A percentile compares a stretch with the other conserved stretches of the same genome.
phyloP scores from a whole-genome alignment of 2,329 filamentous ascomycete genomes.

The Calonectria pteridis region DNA sequence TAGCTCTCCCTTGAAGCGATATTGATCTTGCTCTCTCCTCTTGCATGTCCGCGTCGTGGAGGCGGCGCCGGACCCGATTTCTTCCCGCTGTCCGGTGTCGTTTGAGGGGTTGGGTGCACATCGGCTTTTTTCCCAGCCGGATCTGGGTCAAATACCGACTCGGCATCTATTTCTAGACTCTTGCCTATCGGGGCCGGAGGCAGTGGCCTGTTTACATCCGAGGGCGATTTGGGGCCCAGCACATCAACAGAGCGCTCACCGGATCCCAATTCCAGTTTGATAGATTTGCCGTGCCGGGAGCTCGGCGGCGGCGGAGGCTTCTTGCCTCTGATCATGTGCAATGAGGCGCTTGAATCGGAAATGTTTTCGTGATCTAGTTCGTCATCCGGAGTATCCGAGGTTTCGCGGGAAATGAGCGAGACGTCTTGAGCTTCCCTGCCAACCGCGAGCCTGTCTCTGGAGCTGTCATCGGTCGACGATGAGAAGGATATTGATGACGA shows the following conservation, averaged over 20 bases:
- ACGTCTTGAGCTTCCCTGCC: slow-evolving; percentile 34
- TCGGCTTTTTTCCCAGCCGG: slow-evolving; percentile 63
- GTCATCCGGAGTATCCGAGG: slow-evolving; percentile 39
- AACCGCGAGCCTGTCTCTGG: slow-evolving; percentile 22
- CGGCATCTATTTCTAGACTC: slow-evolving; percentile 60
- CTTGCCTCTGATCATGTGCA: slow-evolving; percentile 56
- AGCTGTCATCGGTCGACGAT: slow-evolving; percentile 33
- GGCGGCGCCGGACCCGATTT: slow-evolving; percentile 65
- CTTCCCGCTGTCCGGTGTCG: slow-evolving; percentile 50
- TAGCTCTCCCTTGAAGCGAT: slow-evolving; percentile 28
- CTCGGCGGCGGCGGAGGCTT: slow-evolving; percentile 78
- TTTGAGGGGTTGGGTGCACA: slow-evolving; percentile 49
- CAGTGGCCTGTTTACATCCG: slow-evolving; percentile 65
- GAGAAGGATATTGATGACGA: slow-evolving; percentile 32
- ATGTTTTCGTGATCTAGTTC: slow-evolving; percentile 36
- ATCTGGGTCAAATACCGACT: slow-evolving; percentile 67
- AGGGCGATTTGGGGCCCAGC: slow-evolving; percentile 34
- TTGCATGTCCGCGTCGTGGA: slow-evolving; percentile 61
- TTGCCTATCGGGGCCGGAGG: slow-evolving; percentile 65
- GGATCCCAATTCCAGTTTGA: slow-evolving; percentile 60
- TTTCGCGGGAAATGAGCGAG: slow-evolving; percentile 38
- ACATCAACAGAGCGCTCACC: slow-evolving; percentile 23
- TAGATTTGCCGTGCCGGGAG: slow-evolving; percentile 82
- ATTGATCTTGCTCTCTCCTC: slow-evolving; percentile 58
- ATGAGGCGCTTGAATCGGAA: slow-evolving; percentile 47